Evolutionary conservation across 2,329 filamentous ascomycete species (phyloP).

Genomic region (Ascosphaera apis): DNA sequence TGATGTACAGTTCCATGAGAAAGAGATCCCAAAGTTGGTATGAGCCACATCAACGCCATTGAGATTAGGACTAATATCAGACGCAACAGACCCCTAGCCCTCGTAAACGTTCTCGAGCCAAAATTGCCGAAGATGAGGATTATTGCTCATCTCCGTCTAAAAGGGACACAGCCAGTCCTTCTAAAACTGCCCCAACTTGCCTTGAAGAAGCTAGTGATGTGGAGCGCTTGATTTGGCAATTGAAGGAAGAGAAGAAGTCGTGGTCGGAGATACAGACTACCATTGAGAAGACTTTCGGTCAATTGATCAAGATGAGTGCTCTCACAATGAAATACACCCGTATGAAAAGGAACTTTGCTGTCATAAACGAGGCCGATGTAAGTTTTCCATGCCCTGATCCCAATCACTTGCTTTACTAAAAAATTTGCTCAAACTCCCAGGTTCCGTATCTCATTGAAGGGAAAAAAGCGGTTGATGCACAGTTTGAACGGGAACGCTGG

Average conservation of each 20-base stretch:
- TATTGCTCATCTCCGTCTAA: too few species aligned
- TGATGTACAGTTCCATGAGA: too few species aligned
- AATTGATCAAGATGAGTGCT: slow-evolving; percentile 13
- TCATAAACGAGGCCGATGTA: slow-evolving; percentile 16
- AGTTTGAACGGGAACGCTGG: slow-evolving; percentile 19
- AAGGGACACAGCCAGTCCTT: too few species aligned
- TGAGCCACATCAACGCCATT: too few species aligned
- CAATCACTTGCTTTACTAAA: background rate
- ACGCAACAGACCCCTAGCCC: too few species aligned
- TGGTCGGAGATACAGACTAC: slow-evolving; percentile 11
- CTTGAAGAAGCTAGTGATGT: too few species aligned
- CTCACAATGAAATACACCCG: slow-evolving; percentile 17
- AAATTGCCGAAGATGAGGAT: too few species aligned
- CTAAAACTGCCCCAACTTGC: too few species aligned
- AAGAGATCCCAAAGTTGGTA: too few species aligned
- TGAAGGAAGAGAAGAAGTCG: slow-evolving; percentile 7
- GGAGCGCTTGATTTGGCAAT: too few species aligned
- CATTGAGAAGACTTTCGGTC: slow-evolving; percentile 11
- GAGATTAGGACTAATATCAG: too few species aligned
- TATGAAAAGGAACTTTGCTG: slow-evolving; percentile 18
- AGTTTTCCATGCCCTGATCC: slow-evolving; percentile 3
- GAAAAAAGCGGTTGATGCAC: slow-evolving; percentile 18
- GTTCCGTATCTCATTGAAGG: slow-evolving; percentile 12
- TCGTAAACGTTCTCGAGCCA: too few species aligned
- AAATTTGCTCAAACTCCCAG: slow-evolving; percentile 4